Conservation (phyloP, 73 alveolate species). For the Paramecium tetraurelia region DNA sequence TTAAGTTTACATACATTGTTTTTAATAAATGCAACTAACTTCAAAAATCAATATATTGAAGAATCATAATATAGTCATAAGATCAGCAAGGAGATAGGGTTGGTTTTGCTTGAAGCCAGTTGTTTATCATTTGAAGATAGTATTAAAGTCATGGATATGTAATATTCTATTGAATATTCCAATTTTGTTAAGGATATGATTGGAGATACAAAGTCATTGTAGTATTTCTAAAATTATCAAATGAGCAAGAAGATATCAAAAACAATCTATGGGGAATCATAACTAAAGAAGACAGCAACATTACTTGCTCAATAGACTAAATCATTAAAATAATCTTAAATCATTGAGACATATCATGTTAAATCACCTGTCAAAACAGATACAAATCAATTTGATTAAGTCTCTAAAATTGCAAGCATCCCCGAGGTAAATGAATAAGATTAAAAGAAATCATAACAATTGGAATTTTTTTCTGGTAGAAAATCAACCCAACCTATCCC, state of each 20-base stretch:
- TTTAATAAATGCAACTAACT: not conserved
- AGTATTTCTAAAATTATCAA: not conserved
- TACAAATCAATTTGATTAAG: not conserved
- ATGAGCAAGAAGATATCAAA: not conserved
- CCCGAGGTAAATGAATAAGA: not conserved
- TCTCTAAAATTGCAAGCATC: not conserved
- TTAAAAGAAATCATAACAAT: not conserved
- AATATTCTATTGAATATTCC: not conserved
- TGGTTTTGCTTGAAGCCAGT: not conserved
- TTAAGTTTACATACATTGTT: not conserved
- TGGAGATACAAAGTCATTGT: not conserved
- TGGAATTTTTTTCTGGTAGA: not conserved
- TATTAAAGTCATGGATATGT: not conserved
- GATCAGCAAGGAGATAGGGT: not conserved
- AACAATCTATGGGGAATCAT: not conserved
- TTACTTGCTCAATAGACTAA: not conserved
- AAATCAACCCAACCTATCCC: not conserved
- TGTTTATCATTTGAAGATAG: not conserved
- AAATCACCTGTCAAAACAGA: not conserved
- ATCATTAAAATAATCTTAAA: not conserved
- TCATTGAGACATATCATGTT: not conserved
- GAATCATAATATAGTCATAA: not conserved
- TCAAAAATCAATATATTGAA: not conserved
- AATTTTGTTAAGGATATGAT: not conserved
- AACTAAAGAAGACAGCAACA: not conserved